Percentiles rank a stretch among this genome's conserved stretches.
Evolutionary conservation across 2,329 filamentous ascomycete genomes (phyloP).

Genomic region (Clarireedia monteithiana): DNA sequence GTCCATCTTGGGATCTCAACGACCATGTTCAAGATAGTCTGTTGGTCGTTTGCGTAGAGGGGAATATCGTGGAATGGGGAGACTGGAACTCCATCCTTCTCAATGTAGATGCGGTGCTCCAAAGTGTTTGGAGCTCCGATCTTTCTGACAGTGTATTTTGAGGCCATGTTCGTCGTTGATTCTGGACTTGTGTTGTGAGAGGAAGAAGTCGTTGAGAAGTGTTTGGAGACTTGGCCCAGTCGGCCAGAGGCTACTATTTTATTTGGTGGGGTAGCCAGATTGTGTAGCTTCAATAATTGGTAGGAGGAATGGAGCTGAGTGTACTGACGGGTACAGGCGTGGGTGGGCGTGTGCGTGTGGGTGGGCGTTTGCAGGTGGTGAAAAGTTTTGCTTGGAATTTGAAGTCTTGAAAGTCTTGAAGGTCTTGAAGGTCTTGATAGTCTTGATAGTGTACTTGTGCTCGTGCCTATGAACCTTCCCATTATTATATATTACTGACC

Average conservation of each 20-base stretch:
- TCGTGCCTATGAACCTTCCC: too few species aligned
- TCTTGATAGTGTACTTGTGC: neutral
- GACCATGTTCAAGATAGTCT: constrained; percentile 97
- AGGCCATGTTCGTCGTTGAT: constrained; percentile 27
- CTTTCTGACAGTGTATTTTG: constrained; percentile 71
- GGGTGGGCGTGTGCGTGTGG: too few species aligned
- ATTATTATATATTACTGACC: too few species aligned
- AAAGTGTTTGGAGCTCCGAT: constrained; percentile 84
- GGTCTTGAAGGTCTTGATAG: too few species aligned
- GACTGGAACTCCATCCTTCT: constrained; percentile 90
- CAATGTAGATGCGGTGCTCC: constrained; percentile 95
- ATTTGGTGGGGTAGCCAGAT: constrained; percentile 6
- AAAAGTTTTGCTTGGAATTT: neutral
- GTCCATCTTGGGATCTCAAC: constrained; percentile 99
- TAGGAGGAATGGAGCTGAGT: neutral
- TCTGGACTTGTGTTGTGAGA: constrained; percentile 6
- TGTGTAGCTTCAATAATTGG: constrained; percentile 2
- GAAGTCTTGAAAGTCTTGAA: neutral
- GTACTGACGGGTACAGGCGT: neutral
- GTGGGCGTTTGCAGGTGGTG: too few species aligned
- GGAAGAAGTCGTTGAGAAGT: constrained; percentile 10
- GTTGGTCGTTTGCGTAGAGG: constrained; percentile 91
- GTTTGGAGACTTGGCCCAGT: constrained; percentile 10
- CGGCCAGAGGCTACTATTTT: constrained; percentile 3
- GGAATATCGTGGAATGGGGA: constrained; percentile 99